Percentiles rank a stretch among this genome's conserved stretches.
These are phyloP conservation scores for Phyllosticta capitalensis DNA, from an alignment of 2,329 filamentous ascomycete genomes.

Conservation along the genomic window DNA sequence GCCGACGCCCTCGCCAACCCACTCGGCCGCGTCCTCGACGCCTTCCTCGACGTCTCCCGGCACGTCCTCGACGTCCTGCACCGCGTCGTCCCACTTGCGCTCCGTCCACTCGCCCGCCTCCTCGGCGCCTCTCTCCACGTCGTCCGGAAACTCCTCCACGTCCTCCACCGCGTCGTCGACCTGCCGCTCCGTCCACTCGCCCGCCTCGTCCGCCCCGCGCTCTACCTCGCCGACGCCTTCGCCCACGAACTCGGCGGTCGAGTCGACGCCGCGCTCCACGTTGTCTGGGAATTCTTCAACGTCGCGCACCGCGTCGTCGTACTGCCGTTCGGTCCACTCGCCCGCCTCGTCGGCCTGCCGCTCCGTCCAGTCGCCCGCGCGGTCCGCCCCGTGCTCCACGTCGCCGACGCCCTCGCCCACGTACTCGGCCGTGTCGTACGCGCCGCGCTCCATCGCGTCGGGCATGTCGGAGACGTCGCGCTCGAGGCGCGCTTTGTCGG, in stretches of 20 bases:
- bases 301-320: constrained; percentile 17
- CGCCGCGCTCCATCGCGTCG: constrained; percentile 18
- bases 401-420: constrained; percentile 33
- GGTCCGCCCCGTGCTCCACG: constrained; percentile 24
- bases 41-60: constrained; percentile 27
- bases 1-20: constrained; percentile 33
- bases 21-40: constrained; percentile 29
- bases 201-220: constrained; percentile 15
- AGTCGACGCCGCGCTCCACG: constrained; percentile 14
- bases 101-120: constrained; percentile 19
- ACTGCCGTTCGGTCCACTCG: constrained; percentile 8
- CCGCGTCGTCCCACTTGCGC: constrained; percentile 18
- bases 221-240: constrained; percentile 35
- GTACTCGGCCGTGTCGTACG: constrained; percentile 29
- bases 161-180: constrained; percentile 17
- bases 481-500: constrained; percentile 24
- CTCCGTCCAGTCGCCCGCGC: constrained; percentile 16
- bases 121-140: constrained; percentile 17
- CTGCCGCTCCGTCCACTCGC: constrained; percentile 14
- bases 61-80: constrained; percentile 25
- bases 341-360: constrained; percentile 18
- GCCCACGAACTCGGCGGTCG: constrained; percentile 28
- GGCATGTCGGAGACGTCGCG: background rate
- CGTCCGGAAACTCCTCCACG: constrained; percentile 28
- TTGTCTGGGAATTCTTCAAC: constrained; percentile 24